Conservation (phyloP, 2,329 filamentous ascomycete species). For the Colletotrichum viniferum region DNA sequence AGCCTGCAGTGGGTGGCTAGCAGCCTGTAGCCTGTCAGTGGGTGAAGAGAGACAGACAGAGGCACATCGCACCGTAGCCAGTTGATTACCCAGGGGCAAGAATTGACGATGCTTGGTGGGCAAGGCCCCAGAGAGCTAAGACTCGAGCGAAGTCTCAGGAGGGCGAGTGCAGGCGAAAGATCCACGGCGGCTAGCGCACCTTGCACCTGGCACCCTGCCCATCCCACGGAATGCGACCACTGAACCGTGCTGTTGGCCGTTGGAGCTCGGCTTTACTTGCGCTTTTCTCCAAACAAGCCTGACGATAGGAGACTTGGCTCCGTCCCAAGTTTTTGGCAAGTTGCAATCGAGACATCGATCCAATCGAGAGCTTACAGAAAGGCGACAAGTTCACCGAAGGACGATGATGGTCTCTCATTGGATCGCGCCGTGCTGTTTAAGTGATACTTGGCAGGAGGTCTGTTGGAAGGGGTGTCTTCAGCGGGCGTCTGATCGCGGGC, state of each 20-base stretch:
- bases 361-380: not conserved
- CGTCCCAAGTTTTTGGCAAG: not conserved
- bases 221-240: not conserved
- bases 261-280: not conserved
- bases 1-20: not conserved
- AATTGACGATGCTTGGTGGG: not conserved
- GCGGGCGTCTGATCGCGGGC: not conserved
- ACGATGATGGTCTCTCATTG: not conserved
- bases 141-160: not conserved
- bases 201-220: not conserved
- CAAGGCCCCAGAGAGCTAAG: not conserved
- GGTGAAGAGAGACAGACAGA: not conserved
- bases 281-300: not conserved
- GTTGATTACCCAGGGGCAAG: not conserved
- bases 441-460: not conserved
- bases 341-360: not conserved
- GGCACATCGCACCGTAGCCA: not conserved
- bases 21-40: not conserved
- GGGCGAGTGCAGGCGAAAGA: not conserved
- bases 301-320: constrained; percentile 1
- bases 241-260: not conserved
- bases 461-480: not conserved
- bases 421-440: not conserved
- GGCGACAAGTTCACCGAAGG: not conserved
- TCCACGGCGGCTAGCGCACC: not conserved